A percentile compares a stretch with the other conserved stretches of the same genome.
phyloP scores from a whole-genome alignment of 208 protist genomes.

The Trypanosomatidae sp. region DNA sequence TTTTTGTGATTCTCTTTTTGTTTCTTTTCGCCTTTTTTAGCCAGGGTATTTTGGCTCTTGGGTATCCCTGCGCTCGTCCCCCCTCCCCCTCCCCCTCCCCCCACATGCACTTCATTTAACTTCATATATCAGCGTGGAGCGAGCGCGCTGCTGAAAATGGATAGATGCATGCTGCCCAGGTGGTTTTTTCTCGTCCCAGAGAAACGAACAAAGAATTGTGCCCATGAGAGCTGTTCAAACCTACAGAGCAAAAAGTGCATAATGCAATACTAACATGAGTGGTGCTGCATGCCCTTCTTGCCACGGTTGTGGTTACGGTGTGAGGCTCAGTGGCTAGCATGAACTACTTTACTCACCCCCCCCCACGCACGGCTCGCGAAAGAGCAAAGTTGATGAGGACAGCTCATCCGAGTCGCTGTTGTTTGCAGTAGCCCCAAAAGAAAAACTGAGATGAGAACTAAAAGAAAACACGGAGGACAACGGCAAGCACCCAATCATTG shows the following conservation, averaged over 20 bases:
- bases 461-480: background rate
- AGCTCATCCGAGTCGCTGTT: background rate
- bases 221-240: background rate
- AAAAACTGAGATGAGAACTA: background rate
- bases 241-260: background rate
- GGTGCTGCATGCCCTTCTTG: background rate
- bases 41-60: no score
- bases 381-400: background rate
- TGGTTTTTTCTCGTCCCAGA: background rate
- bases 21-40: no score
- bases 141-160: background rate
- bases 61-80: background rate
- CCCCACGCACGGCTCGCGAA: background rate
- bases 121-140: background rate
- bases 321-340: background rate
- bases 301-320: background rate
- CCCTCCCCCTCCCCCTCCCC: background rate
- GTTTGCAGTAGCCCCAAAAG: background rate
- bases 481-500: background rate
- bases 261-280: background rate
- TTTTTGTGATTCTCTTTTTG: background rate
- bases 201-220: background rate
- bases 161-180: background rate
- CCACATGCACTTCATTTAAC: background rate
- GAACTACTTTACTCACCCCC: background rate